Base-by-base conservation (phyloP, 2,329 filamentous ascomycete species). In the Sporothrix phasma region DNA sequence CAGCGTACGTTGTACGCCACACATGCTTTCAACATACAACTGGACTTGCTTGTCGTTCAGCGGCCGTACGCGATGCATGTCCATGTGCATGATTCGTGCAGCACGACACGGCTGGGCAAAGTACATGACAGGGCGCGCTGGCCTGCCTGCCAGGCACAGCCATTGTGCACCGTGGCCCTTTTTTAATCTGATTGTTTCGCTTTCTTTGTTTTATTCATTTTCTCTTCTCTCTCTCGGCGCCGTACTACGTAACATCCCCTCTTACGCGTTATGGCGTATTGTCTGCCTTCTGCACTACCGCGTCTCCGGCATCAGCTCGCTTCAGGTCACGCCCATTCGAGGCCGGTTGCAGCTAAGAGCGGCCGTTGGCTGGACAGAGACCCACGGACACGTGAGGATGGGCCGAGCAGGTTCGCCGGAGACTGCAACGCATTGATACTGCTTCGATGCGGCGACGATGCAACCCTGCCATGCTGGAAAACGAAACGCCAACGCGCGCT, bases 231-330 rank as follows among this genome's bases (percentile, higher is more conserved):
- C n/a, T n/a, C 41, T 61, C 41, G 59, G 45, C 34, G 31, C 24
- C 46, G 31, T 62, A 46, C 61, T 62, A 54, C 61, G 46, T 45
- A 62, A 31, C 61, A 62, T 62, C 24, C 31, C 29, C 31, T 62
- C 45, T 29, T 43, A 43, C 11, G n/a, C 19, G 24, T 22, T 34
- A 13, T 13, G 34, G 7, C 34, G 34, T 37, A 13, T 24, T 24
- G 37, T 6, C 39, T 47, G 15, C 11, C 41, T 41, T 26, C 10
- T 29, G 43, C 7, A 19, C 31, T n/a, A 26, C 45, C 22, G 22
- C 7, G 46, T 37, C 26, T 29, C 19, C 53, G n/a, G 17, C 39
- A 41, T 59, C 39, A 24, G 11, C 34, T 43, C 59, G 13, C 13
- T 39, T 31, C 17, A 31, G 8, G 37, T 3, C 19, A 43, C 37